Evolutionary conservation across 1,284 basidiomycete species (phyloP).

Genomic region (Trichosporon sp.): DNA sequence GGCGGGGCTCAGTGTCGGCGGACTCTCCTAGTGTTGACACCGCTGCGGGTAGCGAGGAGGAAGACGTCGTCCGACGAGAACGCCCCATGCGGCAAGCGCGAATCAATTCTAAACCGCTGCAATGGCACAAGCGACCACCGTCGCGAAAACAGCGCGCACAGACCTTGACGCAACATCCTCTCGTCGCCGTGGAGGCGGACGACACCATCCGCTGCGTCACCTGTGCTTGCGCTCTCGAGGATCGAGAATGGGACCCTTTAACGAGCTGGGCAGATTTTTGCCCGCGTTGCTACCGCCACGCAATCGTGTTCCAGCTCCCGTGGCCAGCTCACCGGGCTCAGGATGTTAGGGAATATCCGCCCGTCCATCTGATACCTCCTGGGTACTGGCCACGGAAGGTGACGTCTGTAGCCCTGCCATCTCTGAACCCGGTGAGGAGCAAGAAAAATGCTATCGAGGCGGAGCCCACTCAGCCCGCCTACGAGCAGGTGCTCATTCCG

Average conservation of each 20-base stretch:
- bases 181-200: conserved; percentile 21
- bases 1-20: not conserved
- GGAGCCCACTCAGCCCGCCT: not conserved
- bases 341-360: conserved; percentile 36
- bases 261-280: conserved; percentile 38
- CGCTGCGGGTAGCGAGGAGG: conserved; percentile 12
- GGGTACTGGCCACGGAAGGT: conserved; percentile 27
- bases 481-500: not conserved
- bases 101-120: conserved; percentile 3
- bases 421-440: conserved; percentile 14
- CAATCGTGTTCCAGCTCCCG: conserved; percentile 37
- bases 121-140: conserved; percentile 1
- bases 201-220: conserved; percentile 30
- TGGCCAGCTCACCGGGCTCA: conserved; percentile 36
- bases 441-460: conserved; percentile 23
- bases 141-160: not conserved
- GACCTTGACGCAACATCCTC: conserved; percentile 12
- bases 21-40: not conserved
- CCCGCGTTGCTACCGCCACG: conserved; percentile 39
- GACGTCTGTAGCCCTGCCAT: conserved; percentile 30
- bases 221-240: conserved; percentile 31
- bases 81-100: conserved; percentile 22
- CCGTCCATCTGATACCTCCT: conserved; percentile 28
- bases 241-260: conserved; percentile 34
- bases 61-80: conserved; percentile 7